Conservation (phyloP, 1,139 yeast genomes). For the Geotrichum klebahnii region DNA sequence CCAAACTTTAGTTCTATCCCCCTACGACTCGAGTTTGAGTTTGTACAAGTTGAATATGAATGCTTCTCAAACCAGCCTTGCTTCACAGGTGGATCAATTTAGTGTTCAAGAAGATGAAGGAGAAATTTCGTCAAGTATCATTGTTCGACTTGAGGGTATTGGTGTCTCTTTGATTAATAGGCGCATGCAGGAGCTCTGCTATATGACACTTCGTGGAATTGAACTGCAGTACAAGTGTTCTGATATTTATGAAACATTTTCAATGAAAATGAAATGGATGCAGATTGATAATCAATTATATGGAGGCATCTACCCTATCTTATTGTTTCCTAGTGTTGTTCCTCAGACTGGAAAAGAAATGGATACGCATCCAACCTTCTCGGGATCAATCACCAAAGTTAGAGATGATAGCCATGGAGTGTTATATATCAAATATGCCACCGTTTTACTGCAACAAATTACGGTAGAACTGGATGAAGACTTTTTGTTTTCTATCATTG, state of each 20-base stretch:
- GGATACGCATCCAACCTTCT: conserved; percentile 84
- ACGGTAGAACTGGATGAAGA: conserved; percentile 93
- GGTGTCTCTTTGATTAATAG: conserved; percentile 82
- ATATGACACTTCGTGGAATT: conserved; percentile 72
- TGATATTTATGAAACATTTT: conserved; percentile 73
- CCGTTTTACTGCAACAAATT: conserved; percentile 81
- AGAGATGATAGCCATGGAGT: conserved; percentile 92
- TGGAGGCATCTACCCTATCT: conserved; percentile 84
- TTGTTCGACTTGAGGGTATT: conserved; percentile 74
- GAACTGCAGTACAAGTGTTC: conserved; percentile 81
- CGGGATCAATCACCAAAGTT: conserved; percentile 76
- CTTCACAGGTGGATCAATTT: conserved; percentile 18
- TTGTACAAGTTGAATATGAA: conserved; percentile 51
- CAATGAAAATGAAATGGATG: conserved; percentile 85
- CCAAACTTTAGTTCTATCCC: conserved; percentile 77
- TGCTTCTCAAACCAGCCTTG: conserved; percentile 18
- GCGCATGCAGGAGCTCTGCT: conserved; percentile 71
- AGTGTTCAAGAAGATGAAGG: conserved; percentile 67
- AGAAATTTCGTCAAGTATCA: conserved; percentile 45
- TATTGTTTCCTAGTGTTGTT: conserved; percentile 85
- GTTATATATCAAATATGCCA: conserved; percentile 83
- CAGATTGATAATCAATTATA: conserved; percentile 89
- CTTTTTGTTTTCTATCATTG: conserved; percentile 75
- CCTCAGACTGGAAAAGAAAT: conserved; percentile 82
- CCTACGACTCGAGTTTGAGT: conserved; percentile 74